These are phyloP conservation scores for Eimeria falciformis DNA, from an alignment of 169 alveolate genomes.

Conservation along the genomic window DNA sequence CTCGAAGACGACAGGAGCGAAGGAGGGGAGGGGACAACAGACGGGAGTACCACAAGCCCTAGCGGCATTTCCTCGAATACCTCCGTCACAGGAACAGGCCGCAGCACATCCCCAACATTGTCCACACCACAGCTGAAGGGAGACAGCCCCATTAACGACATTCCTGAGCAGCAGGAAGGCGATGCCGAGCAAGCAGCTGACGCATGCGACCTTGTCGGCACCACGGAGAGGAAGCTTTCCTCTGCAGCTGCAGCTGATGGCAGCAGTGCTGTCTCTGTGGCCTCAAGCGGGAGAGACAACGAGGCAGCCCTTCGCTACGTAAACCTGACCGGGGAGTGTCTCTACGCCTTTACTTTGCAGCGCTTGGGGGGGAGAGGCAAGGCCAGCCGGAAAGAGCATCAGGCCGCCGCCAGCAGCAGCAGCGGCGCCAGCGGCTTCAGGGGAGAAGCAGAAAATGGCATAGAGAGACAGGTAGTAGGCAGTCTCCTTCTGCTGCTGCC, in stretches of 20 bases:
- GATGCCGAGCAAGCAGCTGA: neutral
- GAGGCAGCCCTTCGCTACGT: conserved; percentile 75
- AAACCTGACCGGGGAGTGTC: conserved; percentile 69
- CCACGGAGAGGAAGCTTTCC: neutral
- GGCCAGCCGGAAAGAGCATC: neutral
- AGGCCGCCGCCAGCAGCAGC: conserved; percentile 10
- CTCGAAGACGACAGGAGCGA: conserved; percentile 1
- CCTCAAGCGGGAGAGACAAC: conserved; percentile 38
- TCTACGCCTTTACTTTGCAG: conserved; percentile 74
- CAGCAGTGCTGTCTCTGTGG: neutral
- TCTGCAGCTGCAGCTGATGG: conserved; percentile 17
- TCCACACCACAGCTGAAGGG: neutral
- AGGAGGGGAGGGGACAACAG: neutral
- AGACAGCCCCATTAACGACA: neutral
- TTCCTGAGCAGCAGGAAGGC: conserved; percentile 1
- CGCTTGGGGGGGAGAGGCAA: neutral
- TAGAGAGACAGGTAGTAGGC: conserved; percentile 45
- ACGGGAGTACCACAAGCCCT: neutral
- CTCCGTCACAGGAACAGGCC: conserved; percentile 31
- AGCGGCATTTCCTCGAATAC: neutral
- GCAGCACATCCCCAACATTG: neutral
- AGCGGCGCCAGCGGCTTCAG: conserved; percentile 50
- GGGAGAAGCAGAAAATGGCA: neutral
- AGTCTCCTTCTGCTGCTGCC: conserved; percentile 62
- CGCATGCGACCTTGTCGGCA: neutral